Conservation (phyloP, 768 basidiomycete genomes). For the Boletus vinaceobasis region DNA sequence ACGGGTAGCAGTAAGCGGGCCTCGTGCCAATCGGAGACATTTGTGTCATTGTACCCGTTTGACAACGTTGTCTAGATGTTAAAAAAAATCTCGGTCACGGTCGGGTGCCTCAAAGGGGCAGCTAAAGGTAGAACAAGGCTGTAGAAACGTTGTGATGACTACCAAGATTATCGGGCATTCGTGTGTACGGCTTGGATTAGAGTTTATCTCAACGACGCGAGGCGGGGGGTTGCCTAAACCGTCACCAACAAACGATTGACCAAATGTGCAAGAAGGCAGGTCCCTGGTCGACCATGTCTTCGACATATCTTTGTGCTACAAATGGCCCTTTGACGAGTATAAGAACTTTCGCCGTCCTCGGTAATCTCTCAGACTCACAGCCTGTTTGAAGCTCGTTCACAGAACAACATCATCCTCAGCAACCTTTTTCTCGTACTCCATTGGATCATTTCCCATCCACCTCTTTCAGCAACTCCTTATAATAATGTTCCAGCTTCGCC, state of each 20-base stretch:
- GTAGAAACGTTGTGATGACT: conserved; percentile 29
- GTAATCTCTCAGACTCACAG: conserved; percentile 15
- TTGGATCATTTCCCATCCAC: conserved; percentile 17
- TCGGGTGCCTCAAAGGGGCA: conserved; percentile 2
- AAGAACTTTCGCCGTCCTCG: conserved; percentile 22
- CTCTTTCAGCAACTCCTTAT: not conserved
- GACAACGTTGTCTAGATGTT: conserved; percentile 13
- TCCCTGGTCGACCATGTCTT: conserved; percentile 13
- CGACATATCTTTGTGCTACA: conserved; percentile 35
- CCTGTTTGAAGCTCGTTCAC: conserved; percentile 5
- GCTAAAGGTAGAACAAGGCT: conserved; percentile 30
- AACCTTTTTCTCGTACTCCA: conserved; percentile 17
- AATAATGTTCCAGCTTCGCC: conserved; percentile 35
- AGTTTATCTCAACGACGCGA: conserved; percentile 19
- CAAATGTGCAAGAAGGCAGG: conserved; percentile 31
- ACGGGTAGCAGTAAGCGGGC: conserved; percentile 5
- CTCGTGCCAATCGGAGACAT: conserved; percentile 16
- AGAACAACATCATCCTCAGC: conserved; percentile 15
- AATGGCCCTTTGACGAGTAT: conserved; percentile 25
- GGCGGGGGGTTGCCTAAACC: conserved; percentile 25
- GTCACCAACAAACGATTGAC: conserved; percentile 34
- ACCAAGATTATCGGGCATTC: conserved; percentile 16
- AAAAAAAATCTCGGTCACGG: conserved; percentile 4
- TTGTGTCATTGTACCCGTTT: conserved; percentile 17
- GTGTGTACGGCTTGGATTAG: conserved; percentile 13